Percentiles rank a stretch among this genome's conserved stretches.
These are phyloP conservation scores for Aureobasidium uvarum DNA, from an alignment of 2,329 filamentous ascomycete species.

Conservation along the genomic window DNA sequence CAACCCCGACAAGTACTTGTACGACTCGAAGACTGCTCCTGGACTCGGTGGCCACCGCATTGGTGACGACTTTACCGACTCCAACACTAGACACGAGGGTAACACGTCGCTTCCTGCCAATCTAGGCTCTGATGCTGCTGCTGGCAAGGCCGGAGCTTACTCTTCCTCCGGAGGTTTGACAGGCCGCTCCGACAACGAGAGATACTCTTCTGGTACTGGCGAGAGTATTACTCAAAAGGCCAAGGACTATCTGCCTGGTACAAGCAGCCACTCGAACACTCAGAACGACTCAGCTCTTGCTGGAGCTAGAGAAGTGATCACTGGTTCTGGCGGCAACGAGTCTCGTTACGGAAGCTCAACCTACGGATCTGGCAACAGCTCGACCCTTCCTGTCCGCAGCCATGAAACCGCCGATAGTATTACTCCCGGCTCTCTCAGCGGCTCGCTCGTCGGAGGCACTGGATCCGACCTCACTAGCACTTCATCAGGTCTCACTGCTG, in stretches of 20 bases:
- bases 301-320: neutral
- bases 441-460: neutral
- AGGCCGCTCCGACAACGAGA: neutral
- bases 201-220: slow-evolving; percentile 7
- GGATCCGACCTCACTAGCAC: slow-evolving; percentile 7
- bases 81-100: slow-evolving; percentile 23
- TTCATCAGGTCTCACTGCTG: neutral
- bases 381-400: slow-evolving; percentile 5
- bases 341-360: slow-evolving; percentile 11
- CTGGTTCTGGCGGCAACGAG: neutral
- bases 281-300: slow-evolving; percentile 1
- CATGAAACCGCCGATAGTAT: neutral
- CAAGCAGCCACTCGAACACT: neutral
- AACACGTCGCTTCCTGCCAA: neutral
- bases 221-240: slow-evolving; percentile 19
- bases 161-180: slow-evolving; percentile 12
- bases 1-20: slow-evolving; percentile 20
- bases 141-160: slow-evolving; percentile 1
- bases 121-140: slow-evolving; percentile 14
- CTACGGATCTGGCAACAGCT: slow-evolving; percentile 8
- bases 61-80: slow-evolving; percentile 20
- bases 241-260: slow-evolving; percentile 12
- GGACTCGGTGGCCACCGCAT: slow-evolving; percentile 21
- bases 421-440: neutral
- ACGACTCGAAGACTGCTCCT: slow-evolving; percentile 14